These are phyloP conservation scores for Saturnispora quitensis DNA, from an alignment of 805 yeast species.

Conservation along the genomic window DNA sequence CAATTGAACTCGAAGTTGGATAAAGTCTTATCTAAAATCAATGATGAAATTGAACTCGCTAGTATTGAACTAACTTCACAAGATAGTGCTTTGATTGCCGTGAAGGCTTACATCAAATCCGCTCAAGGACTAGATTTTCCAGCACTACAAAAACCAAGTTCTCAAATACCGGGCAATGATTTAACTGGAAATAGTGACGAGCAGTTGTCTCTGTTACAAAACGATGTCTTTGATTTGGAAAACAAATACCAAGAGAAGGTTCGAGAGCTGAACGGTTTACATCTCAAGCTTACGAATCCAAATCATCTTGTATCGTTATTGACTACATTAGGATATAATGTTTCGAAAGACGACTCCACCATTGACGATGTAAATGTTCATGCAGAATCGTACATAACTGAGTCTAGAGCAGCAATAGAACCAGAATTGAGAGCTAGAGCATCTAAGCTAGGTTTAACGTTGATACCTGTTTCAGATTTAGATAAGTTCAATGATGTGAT, in stretches of 20 bases:
- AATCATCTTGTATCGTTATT: conserved; percentile 3
- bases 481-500: conserved; percentile 18
- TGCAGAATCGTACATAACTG: conserved; percentile 1
- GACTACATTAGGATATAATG: conserved; percentile 8
- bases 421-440: conserved; percentile 22
- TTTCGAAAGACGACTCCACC: background rate
- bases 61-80: conserved; percentile 10
- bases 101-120: conserved; percentile 11
- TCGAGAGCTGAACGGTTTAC: conserved; percentile 8
- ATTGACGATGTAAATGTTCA: conserved; percentile 4
- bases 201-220: conserved; percentile 3
- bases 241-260: conserved; percentile 6
- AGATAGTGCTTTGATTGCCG: conserved; percentile 12
- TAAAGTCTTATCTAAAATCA: conserved; percentile 2
- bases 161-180: background rate
- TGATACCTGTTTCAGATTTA: conserved; percentile 24
- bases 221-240: conserved; percentile 8
- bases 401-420: conserved; percentile 1
- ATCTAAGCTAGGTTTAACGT: conserved; percentile 24
- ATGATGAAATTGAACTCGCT: conserved; percentile 11
- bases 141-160: conserved; percentile 2
- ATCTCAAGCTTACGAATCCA: conserved; percentile 17
- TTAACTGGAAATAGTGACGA: background rate
- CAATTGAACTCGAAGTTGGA: background rate
- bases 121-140: conserved; percentile 9